Base-by-base conservation (phyloP, 257 asterid genomes). In the Solanum piurae region DNA sequence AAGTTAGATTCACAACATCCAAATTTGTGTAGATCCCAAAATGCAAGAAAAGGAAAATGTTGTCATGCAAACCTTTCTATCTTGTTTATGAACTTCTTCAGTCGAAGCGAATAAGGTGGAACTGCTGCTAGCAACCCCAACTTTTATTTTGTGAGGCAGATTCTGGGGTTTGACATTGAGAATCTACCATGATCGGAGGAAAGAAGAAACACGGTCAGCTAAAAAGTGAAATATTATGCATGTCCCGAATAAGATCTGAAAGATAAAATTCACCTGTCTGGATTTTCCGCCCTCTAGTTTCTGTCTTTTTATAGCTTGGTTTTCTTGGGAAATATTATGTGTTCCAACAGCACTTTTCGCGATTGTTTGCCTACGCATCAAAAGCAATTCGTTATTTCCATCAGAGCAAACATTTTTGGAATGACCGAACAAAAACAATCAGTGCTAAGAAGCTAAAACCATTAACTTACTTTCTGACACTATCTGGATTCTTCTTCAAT, bases 221-320 rank as follows among this genome's bases (percentile, higher is more conserved):
- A 64, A 84, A 14, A 42, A 74, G 10, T 42, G 88, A 69, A 44
- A 71, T 68, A 86, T 27, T 13, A 3, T 86, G 69, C 33, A 69
- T 55, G 14, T 42, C 58, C n/a, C 9, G 9, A 52, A 25, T 77
- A 69, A 42, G 87, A 75, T 86, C 10, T 68, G 13, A 33, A 66
- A 37, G 25, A 66, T 8, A 66, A 13, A 33, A 64, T 75, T 64
- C 44, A 95, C 98, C 99, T 92, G 98, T 89, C 95, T 88, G 18
- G 98, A 88, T 91, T 97, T 94, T 84, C 99, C 99, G 72, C 93
- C 96, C 16, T 94, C 99, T 85, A 97, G 93, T 87, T 95, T 97
- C 88, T 97, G 99, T 94, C 92, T 92, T 93, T 97, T 97, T 60
- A 95, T 93, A 72, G 99, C 98, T 90, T 87, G 99, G 92, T 94